Evolutionary conservation across 305 asterid species (phyloP).

Genomic region (Fraxinus greggii): DNA sequence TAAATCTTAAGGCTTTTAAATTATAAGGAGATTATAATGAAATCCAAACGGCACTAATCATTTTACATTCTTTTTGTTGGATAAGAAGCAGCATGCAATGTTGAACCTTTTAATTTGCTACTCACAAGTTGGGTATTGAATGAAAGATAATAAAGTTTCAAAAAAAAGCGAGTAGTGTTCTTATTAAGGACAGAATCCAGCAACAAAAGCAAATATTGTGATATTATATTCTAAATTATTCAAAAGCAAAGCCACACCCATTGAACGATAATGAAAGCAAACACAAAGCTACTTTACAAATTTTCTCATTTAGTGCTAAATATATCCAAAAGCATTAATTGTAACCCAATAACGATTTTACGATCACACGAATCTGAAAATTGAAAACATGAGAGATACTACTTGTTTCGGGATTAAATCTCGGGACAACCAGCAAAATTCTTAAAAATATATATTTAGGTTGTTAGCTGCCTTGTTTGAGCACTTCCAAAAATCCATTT

Average conservation of each 20-base stretch:
- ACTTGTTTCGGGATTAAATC: too few relatives aligned
- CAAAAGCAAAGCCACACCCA: constrained; percentile 46
- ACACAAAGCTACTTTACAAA: constrained; percentile 52
- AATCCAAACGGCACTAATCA: neutral
- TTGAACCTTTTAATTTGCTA: neutral
- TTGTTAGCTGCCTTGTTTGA: neutral
- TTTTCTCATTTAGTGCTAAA: constrained; percentile 29
- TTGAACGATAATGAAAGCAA: constrained; percentile 62
- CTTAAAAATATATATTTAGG: neutral
- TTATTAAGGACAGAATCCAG: constrained; percentile 24
- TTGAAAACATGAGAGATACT: too few relatives aligned
- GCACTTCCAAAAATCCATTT: too few relatives aligned
- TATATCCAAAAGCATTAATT: constrained; percentile 39
- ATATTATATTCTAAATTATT: constrained; percentile 28
- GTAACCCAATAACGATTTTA: constrained; percentile 48
- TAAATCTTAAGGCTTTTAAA: too few relatives aligned
- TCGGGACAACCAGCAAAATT: too few relatives aligned
- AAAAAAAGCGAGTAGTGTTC: neutral
- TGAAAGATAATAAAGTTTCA: neutral
- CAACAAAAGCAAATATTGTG: constrained; percentile 39
- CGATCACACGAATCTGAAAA: constrained; percentile 23
- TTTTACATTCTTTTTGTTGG: neutral
- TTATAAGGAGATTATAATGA: too few relatives aligned
- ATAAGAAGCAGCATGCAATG: neutral
- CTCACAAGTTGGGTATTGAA: neutral